phyloP scores from a whole-genome alignment of 106 monocot species.

The Dendrobium nobile region DNA sequence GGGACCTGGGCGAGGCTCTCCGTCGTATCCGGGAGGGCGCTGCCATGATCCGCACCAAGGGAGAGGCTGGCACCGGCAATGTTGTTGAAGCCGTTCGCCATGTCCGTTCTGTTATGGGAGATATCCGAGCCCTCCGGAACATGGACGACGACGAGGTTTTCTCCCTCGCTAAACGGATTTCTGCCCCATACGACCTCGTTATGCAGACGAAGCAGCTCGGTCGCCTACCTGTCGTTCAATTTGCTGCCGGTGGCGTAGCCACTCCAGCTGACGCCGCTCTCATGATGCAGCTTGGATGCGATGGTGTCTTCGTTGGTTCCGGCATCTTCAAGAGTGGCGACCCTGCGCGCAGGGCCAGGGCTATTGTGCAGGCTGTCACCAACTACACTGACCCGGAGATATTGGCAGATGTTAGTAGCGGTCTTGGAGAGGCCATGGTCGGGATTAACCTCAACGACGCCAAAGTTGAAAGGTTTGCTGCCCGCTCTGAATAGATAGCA shows the following conservation, averaged over 20 bases:
- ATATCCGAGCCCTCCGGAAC: constrained; percentile 19
- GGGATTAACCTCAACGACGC: constrained; percentile 42
- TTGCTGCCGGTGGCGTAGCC: constrained; percentile 41
- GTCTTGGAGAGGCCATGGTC: constrained; percentile 48
- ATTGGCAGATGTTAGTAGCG: constrained; percentile 34
- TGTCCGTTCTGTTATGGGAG: constrained; percentile 20
- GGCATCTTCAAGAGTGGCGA: constrained; percentile 49
- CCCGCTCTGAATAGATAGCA: constrained; percentile 27
- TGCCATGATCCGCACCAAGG: constrained; percentile 15
- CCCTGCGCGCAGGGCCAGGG: constrained; percentile 30
- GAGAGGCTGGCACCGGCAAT: constrained; percentile 24
- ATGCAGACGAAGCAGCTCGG: constrained; percentile 43
- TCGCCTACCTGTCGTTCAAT: constrained; percentile 34
- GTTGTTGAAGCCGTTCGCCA: constrained; percentile 21
- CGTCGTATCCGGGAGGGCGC: constrained; percentile 20
- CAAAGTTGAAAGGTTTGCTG: constrained; percentile 51
- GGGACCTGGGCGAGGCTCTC: constrained; percentile 25
- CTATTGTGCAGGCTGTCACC: constrained; percentile 45
- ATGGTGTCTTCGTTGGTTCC: constrained; percentile 47
- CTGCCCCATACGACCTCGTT: constrained; percentile 42
- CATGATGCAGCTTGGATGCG: constrained; percentile 53
- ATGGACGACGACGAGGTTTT: constrained; percentile 41
- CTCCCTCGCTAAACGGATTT: constrained; percentile 37
- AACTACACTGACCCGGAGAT: constrained; percentile 43
- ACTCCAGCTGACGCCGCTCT: constrained; percentile 45